Evolutionary conservation across 2,329 filamentous ascomycete genomes (phyloP), one percentile per base, ranked within the genome.

Genomic region (Mollisiaceae sp.): DNA sequence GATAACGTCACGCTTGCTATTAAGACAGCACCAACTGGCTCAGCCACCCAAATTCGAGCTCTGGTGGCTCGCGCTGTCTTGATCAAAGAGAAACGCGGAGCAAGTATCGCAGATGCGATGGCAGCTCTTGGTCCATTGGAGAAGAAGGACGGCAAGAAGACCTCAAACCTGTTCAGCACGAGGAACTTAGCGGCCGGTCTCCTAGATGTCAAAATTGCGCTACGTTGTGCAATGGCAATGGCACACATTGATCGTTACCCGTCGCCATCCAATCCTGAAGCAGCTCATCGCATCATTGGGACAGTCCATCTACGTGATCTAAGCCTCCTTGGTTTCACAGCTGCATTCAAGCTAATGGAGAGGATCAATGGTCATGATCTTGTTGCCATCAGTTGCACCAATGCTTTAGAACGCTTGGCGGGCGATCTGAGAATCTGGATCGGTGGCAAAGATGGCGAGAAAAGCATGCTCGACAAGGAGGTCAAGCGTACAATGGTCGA

Each of bases 11-110:
- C 87, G 0, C 82, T 92, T 39, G 92, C 94, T 1, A 82, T 92
- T 67, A 85, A 86, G 65, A 85, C 88, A 8, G 92, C 94, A 0
- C 94, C 94, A 0, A 87, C 90, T 43, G 91, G 91, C 14, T 97
- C 93, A 0, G 86, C 87, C 24, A 90, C 91, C 18, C 86, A 87
- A 67, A 79, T 85, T 18, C 86, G 86, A 39, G 86, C 85, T 24
- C 79, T 88, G 1, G 81, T 89, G 38, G 84, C 87, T 2, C 84
- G 84, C 24, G 86, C 87, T 4, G 79, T 89, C 20, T 77, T 90
- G 18, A 76, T 83, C 32, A 79, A 85, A 32, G 81, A 85, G 70
- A 82, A 82, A 63, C 84, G 85, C 50, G 84, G 82, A 47, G 77
- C 79, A 45, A 85, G 84, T 70, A 89, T 90, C 59, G 84, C 83